Percentiles rank a stretch among this genome's conserved stretches.
Evolutionary conservation across 2,329 filamentous ascomycete species (phyloP).

Genomic region (Trichoderma polysporum): DNA sequence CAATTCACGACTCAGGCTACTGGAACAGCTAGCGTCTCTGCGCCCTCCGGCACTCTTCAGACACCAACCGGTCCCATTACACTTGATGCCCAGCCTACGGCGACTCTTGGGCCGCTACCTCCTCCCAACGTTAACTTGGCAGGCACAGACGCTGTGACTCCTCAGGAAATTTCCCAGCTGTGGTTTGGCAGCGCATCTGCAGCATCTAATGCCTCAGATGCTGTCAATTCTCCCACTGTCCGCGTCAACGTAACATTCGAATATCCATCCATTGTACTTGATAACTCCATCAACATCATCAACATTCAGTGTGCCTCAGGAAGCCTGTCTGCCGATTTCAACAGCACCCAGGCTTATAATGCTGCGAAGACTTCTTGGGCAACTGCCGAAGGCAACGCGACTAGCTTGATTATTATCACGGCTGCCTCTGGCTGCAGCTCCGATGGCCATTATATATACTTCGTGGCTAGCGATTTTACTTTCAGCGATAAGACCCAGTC

Average conservation of each 20-base stretch:
- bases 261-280: conserved; percentile 4
- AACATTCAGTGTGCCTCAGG: not conserved
- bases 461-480: not conserved
- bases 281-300: conserved; percentile 2
- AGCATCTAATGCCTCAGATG: not conserved
- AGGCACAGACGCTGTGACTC: not conserved
- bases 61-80: not conserved
- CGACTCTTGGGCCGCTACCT: not conserved
- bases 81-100: not conserved
- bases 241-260: conserved; percentile 1
- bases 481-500: not conserved
- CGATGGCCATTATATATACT: not conserved
- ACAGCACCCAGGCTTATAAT: not conserved
- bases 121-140: not conserved
- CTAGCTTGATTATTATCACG: not conserved
- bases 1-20: not conserved
- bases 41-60: not conserved
- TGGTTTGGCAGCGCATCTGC: not conserved
- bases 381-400: not conserved
- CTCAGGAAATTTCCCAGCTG: not conserved
- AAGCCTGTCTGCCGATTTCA: not conserved
- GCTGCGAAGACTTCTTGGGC: conserved; percentile 1
- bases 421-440: conserved; percentile 1
- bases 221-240: not conserved
- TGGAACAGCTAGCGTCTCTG: not conserved